Base-by-base conservation (phyloP, 345 rosid species). In the Ceriops zippeliana region DNA sequence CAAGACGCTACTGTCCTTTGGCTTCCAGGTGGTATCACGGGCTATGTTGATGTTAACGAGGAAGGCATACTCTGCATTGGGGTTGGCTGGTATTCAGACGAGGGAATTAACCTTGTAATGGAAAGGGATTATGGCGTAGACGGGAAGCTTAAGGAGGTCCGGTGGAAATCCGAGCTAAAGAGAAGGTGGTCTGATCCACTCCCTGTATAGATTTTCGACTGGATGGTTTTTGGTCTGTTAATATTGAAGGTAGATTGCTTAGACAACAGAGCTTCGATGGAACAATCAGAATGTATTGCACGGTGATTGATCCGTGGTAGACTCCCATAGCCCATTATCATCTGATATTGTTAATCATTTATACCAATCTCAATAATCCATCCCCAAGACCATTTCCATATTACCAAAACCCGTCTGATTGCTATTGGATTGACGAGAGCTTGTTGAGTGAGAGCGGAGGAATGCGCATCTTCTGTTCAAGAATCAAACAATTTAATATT, bases 21-120 rank as follows among this genome's bases (percentile, higher is more conserved):
- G 97, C 83, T 93, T 16, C 97, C 96, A 0, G 97, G 96, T 5
- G 95, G 98, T 1, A 85, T 93, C 35, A 86, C 95, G 0, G 82
- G 80, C 52, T 89, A 86, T 49, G 92, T 93, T 8, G 92, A 93
- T 72, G 83, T 91, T 42, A 72, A 74, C 71, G 80, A 85, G 66
- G 97, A 91, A 27, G 98, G 98, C 27, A 74, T 83, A 19, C 84
- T 93, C 47, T 86, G 96, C 68, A 81, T 93, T 19, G 97, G 97
- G 16, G 84, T 82, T 6, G 96, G 96, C 37, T 93, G 98, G 98
- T 89, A 93, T 70, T 93, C 97, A 0, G 92, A 86, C 1, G 93
- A 93, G 79, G 98, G 97, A 32, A 85, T 89, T 60, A 93, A 93
- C 80, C 92, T 89, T 49, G 98, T 85, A 51, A 87, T 93, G 93